Evolutionary conservation across 2,329 filamentous ascomycete genomes (phyloP).

Genomic region (Arthrobotrys megalospora): DNA sequence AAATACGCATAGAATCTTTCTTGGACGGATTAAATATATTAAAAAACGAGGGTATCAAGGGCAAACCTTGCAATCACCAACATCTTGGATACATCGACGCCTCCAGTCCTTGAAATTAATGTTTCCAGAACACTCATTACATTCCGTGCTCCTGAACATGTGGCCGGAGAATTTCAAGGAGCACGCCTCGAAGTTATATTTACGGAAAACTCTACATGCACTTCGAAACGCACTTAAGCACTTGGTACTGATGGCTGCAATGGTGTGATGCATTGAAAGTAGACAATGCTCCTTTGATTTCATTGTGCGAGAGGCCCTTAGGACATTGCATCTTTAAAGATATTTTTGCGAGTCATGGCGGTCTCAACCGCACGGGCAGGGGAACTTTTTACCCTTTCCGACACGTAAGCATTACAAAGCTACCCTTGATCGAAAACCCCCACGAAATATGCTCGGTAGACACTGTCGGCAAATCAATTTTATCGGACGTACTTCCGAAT

Average conservation of each 20-base stretch:
- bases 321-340: conserved; percentile 29
- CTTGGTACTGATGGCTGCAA: conserved; percentile 29
- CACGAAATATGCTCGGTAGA: conserved; percentile 55
- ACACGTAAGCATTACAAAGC: conserved; percentile 61
- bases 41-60: conserved; percentile 42
- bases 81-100: conserved; percentile 26
- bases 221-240: conserved; percentile 45
- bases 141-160: conserved; percentile 56
- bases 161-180: conserved; percentile 61
- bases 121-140: conserved; percentile 53
- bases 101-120: conserved; percentile 41
- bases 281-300: conserved; percentile 46
- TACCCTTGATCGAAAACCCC: conserved; percentile 49
- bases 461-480: conserved; percentile 53
- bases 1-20: conserved; percentile 26
- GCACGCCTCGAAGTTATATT: conserved; percentile 29
- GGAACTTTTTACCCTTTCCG: conserved; percentile 56
- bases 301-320: conserved; percentile 5
- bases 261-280: conserved; percentile 35
- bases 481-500: conserved; percentile 56
- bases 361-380: conserved; percentile 54
- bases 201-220: conserved; percentile 26
- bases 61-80: conserved; percentile 45
- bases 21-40: conserved; percentile 40
- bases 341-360: conserved; percentile 58